Evolutionary conservation across 768 basidiomycete genomes (phyloP), one percentile per base, ranked within the genome.

Genomic region (Artomyces pyxidatus): DNA sequence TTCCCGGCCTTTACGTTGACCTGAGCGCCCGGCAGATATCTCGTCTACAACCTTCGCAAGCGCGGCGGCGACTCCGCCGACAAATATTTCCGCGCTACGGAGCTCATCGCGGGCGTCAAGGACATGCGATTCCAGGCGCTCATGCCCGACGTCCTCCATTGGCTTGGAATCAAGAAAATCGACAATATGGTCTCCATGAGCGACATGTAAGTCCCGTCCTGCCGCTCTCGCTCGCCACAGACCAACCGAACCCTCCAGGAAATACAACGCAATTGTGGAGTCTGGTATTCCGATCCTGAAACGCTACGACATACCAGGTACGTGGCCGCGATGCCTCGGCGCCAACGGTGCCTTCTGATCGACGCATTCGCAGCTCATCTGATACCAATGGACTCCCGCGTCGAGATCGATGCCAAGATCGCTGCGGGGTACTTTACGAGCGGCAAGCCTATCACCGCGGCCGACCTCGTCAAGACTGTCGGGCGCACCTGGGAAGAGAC

Each of bases 361-460:
- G 2, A 8, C 37, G 2, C 37, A 19, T 10, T 37, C 19, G 12
- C 50, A 80, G 89, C 89, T 45, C 77, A 95, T 55, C 80, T 96
- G 48, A 88, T 96, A 54, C 92, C 91, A 0, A 87, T 85, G 29
- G 88, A 92, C 66, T 86, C 86, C 37, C 78, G 82, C 14, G 94
- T 97, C 23, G 94, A 97, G 71, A 96, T 95, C 54, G 90, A 96
- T 56, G 94, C 94, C 29, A 97, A 96, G 77, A 92, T 93, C 57
- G 88, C 89, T 10, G 84, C 89, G 4, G 94, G 93, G 7, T 98
- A 97, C 64, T 95, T 89, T 68, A 82, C 86, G 26, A 85, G 77
- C 53, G 83, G 82, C 2, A 87, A 87, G 65, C 72, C 83, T 59
- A 62, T 94, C 37, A 82, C 80, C 0, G 76, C 89, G 61, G 85